These are phyloP conservation scores for Conringia planisiliqua DNA, from an alignment of 345 rosid species.

Conservation along the genomic window DNA sequence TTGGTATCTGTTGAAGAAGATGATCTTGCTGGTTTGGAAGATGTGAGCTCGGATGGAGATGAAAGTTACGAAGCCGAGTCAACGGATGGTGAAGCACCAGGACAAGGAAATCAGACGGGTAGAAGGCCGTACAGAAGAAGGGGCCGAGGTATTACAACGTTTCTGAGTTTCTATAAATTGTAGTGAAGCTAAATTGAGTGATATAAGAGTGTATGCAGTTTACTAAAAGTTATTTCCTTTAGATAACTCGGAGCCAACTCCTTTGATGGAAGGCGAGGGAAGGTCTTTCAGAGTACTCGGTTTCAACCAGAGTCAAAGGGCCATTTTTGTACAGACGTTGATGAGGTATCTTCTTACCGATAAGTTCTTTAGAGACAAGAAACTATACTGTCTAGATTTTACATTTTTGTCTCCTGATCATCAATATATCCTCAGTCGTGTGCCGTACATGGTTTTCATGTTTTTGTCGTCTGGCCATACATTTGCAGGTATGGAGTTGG, in stretches of 20 bases:
- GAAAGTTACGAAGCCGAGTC: slow-evolving; percentile 94
- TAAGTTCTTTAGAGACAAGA: background rate
- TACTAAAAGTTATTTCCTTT: slow-evolving; percentile 35
- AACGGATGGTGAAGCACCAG: slow-evolving; percentile 74
- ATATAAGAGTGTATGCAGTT: slow-evolving; percentile 1
- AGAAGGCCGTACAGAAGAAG: slow-evolving; percentile 74
- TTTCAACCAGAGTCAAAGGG: slow-evolving; percentile 92
- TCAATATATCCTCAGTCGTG: background rate
- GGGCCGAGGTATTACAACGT: slow-evolving; percentile 55
- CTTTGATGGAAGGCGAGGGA: slow-evolving; percentile 99
- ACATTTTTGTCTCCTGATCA: background rate
- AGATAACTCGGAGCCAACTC: slow-evolving; percentile 70
- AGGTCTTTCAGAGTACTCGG: slow-evolving; percentile 90
- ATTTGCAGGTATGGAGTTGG: slow-evolving; percentile 83
- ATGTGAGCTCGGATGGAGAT: slow-evolving; percentile 93
- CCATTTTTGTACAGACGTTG: slow-evolving; percentile 83
- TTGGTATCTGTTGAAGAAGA: slow-evolving; percentile 97
- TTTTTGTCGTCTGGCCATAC: slow-evolving; percentile 1
- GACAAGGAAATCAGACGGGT: slow-evolving; percentile 67
- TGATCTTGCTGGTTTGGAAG: slow-evolving; percentile 99
- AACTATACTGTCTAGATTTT: background rate
- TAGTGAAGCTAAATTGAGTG: background rate
- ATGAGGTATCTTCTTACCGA: slow-evolving; percentile 63
- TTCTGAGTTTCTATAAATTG: background rate
- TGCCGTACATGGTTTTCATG: background rate